Evolutionary conservation across 2,329 filamentous ascomycete genomes (phyloP).

Genomic region (Claviceps citrina): DNA sequence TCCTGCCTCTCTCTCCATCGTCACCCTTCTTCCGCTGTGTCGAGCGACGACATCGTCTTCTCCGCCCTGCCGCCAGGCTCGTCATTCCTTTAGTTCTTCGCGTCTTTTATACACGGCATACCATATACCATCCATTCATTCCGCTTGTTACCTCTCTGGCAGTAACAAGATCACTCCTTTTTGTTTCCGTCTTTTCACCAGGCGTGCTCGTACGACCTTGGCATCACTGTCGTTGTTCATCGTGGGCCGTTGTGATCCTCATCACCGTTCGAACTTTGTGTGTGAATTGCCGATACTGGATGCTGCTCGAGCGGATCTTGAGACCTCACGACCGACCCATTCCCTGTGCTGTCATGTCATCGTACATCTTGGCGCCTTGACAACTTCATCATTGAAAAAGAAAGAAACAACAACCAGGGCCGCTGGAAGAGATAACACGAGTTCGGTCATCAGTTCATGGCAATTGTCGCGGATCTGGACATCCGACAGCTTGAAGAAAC

Average conservation of each 20-base stretch:
- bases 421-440: not conserved
- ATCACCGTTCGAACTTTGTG: not conserved
- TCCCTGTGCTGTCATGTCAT: not conserved
- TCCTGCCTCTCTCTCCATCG: constrained; percentile 18
- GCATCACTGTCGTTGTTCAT: not conserved
- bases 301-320: not conserved
- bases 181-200: no score
- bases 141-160: constrained; percentile 8
- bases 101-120: constrained; percentile 7
- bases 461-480: constrained; percentile 9
- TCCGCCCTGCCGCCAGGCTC: constrained; percentile 41
- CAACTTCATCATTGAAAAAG: not conserved
- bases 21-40: constrained; percentile 16
- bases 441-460: constrained; percentile 9
- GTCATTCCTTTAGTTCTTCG: constrained; percentile 34
- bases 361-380: not conserved
- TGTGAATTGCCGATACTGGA: not conserved
- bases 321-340: not conserved
- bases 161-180: constrained; percentile 4
- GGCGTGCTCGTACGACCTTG: no score
- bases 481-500: not conserved
- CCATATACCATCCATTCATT: constrained; percentile 24
- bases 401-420: not conserved
- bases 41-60: constrained; percentile 19
- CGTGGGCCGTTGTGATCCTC: no score